Evolutionary conservation across 306 rosid species (phyloP), one percentile per base, ranked within the genome.

Genomic region (Cucumis melo): DNA sequence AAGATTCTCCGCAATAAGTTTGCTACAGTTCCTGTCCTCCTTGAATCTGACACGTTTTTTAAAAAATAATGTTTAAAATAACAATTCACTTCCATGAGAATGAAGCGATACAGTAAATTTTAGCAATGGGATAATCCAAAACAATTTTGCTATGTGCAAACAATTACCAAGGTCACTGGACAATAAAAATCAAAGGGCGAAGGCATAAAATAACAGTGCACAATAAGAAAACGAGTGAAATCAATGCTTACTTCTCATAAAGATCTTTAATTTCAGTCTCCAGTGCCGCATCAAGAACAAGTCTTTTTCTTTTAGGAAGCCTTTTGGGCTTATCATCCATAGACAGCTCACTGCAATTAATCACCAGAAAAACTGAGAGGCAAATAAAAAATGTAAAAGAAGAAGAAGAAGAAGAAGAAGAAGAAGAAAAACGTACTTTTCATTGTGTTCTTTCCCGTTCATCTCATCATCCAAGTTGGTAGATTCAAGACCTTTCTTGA

Each of bases 251-350:
- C 98, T 84, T 87, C 82, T 91, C 96, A 81, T 82, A 85, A 67
- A 91, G 93, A 82, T 88, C 84, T 86, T 80, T 91, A 70, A 93
- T 86, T 86, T 87, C 84, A 78, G 50, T 77, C 83, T 91, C 96
- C 84, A 86, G 60, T 50, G 84, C 92, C 62, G 75, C 88, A 74
- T 83, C 92, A 50, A 93, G 89, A 85, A 83, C 76, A 78, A 88
- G 84, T 84, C 76, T 84, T 81, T 85, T 91, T 82, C 82, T 90
- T 79, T 58, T 85, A 53, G 91, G 79, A 82, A 80, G 74, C 78
- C 76, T 84, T 81, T 29, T 78, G 46, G 83, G 81, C 59, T 78
- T 83, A 83, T 81, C 78, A 68, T 79, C 88, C 81, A 80, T 54
- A 74, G 90, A 75, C 82, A 74, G 83, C 76, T 57, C 83, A 77